Conservation (phyloP, 2,329 filamentous ascomycete genomes). For the Beauveria sp. region DNA sequence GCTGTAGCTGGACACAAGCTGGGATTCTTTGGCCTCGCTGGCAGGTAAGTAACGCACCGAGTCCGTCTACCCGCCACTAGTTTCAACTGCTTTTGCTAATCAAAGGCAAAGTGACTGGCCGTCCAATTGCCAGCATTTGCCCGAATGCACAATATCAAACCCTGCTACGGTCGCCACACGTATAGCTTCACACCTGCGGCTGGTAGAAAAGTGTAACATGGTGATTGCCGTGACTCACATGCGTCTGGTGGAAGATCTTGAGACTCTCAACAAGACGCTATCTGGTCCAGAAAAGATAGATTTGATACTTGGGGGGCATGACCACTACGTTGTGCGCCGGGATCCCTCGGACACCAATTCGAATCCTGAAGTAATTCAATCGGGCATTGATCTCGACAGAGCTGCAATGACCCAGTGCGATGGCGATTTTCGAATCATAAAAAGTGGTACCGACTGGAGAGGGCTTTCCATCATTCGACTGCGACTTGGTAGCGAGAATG, state of each 20-base stretch:
- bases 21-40: conserved; percentile 14
- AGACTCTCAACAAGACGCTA: conserved; percentile 11
- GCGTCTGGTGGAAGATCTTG: conserved; percentile 16
- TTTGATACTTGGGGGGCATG: conserved; percentile 19
- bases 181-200: conserved; percentile 9
- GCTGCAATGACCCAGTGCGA: neutral
- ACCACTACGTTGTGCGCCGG: conserved; percentile 18
- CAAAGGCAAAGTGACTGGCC: conserved; percentile 13
- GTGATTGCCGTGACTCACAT: conserved; percentile 20
- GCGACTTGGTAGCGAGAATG: neutral
- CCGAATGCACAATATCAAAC: conserved; percentile 14
- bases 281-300: conserved; percentile 15
- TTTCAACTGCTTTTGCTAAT: neutral
- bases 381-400: conserved; percentile 4
- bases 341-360: conserved; percentile 13
- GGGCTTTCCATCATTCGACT: conserved; percentile 6
- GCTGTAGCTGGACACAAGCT: conserved; percentile 7
- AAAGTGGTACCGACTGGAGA: conserved; percentile 14
- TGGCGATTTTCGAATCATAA: conserved; percentile 9
- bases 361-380: conserved; percentile 13
- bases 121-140: conserved; percentile 12
- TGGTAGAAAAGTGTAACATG: conserved; percentile 15
- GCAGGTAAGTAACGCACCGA: neutral
- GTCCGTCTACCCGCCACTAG: no score
- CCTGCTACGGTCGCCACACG: conserved; percentile 4